Base-by-base conservation (phyloP, 805 yeast species). In the Isabelozyma heimii region DNA sequence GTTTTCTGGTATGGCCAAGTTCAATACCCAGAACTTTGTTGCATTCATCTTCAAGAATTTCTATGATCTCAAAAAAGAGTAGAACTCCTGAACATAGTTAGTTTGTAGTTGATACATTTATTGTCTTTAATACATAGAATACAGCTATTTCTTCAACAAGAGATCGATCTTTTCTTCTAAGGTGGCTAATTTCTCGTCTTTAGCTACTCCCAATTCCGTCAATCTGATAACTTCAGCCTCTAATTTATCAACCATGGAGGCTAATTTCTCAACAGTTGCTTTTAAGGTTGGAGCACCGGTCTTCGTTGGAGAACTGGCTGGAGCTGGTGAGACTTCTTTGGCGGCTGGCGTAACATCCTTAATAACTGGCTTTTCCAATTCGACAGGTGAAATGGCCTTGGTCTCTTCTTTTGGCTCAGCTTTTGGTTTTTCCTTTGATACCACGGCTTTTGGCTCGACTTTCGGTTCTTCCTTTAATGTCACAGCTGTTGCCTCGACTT, bases 31-130 rank as follows among this genome's bases (percentile, higher is more conserved):
- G 50, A 75, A 82, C 46, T 69, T 90, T 56, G 75, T 87, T 16
- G 80, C 82, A 13, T 81, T 91, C 52, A 80, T 91, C 17, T 85
- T 90, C 65, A 77, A 77, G 54, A 86, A 87, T 65, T 91, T 91
- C 63, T 88, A 87, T 59, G 87, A 85, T 56, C 68, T 76, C 33
- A 65, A 67, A 47, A 63, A 60, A 48, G 70, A 69, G 24, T 59
- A 51, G 45, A 24, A 20, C n/a, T n/a, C n/a, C n/a, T n/a, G n/a
- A 12, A 16, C 12, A 3, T 40, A 15, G 15, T 8, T 16, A 17
- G 5, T 39, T 17, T 9, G 17, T 40, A 37, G 14, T 37, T 37
- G 16, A n/a, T 13, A 42, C 44, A 27, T 26, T 27, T 14, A 42
- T 27, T 27, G 20, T 42, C 24, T 27, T 42, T 27, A 14, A 12